phyloP scores from a whole-genome alignment of 257 asterid genomes.

The Solanum sparsipilum region DNA sequence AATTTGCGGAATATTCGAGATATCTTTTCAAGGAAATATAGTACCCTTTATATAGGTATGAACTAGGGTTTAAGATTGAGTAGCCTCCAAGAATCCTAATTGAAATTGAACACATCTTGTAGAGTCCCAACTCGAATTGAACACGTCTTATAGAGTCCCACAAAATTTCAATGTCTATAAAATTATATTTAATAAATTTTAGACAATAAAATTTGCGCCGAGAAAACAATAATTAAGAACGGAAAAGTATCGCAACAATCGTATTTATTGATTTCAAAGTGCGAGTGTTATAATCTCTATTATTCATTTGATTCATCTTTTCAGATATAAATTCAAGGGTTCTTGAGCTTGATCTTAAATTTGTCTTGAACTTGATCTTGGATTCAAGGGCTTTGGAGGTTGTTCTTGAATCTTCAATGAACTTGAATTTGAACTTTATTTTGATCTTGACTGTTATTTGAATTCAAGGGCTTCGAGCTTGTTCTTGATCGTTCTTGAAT shows the following conservation, averaged over 20 bases:
- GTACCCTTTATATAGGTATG: neutral
- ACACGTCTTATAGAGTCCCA: neutral
- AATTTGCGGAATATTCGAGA: neutral
- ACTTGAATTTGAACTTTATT: neutral
- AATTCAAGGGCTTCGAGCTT: neutral
- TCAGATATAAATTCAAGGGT: neutral
- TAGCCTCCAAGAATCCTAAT: neutral
- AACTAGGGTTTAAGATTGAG: neutral
- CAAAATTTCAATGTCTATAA: neutral
- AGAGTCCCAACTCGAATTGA: neutral
- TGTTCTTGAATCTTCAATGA: neutral
- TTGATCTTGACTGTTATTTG: neutral
- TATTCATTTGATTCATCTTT: neutral
- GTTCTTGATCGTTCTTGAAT: neutral
- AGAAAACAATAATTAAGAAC: neutral
- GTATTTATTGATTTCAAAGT: neutral
- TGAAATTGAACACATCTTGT: neutral
- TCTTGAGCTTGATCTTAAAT: neutral
- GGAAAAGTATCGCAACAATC: neutral
- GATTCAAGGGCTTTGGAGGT: neutral
- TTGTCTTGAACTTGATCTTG: neutral
- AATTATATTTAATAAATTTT: no score
- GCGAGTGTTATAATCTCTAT: neutral
- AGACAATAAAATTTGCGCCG: neutral
- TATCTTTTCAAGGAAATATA: neutral